Evolutionary conservation across 768 basidiomycete species (phyloP).

Genomic region (Russula vinacea): DNA sequence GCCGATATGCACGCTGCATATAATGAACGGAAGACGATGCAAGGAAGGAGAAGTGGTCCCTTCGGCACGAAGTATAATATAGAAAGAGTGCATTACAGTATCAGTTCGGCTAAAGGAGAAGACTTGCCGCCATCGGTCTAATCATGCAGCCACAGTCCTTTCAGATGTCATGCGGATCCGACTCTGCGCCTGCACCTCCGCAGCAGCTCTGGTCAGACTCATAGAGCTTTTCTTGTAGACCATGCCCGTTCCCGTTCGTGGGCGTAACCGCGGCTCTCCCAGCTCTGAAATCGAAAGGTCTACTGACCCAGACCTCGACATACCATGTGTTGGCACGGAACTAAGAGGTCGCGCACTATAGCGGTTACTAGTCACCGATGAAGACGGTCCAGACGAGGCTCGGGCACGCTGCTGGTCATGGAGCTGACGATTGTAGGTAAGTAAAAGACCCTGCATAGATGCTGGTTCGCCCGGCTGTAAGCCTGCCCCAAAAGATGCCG

Average conservation of each 20-base stretch:
- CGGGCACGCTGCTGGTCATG: slow-evolving; percentile 29
- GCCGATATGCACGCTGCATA: slow-evolving; percentile 24
- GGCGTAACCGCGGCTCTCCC: slow-evolving; percentile 22
- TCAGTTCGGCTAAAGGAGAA: neutral
- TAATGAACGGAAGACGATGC: slow-evolving; percentile 19
- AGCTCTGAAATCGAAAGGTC: slow-evolving; percentile 3
- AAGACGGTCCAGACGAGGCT: slow-evolving; percentile 16
- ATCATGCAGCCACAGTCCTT: slow-evolving; percentile 10
- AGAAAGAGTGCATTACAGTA: slow-evolving; percentile 13
- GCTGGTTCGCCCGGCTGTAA: slow-evolving; percentile 27
- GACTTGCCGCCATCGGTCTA: neutral
- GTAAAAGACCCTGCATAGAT: slow-evolving; percentile 24
- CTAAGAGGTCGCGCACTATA: slow-evolving; percentile 12
- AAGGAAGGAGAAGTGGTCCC: slow-evolving; percentile 7
- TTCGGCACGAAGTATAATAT: neutral
- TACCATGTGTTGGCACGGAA: neutral
- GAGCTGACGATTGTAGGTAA: slow-evolving; percentile 29
- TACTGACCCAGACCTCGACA: slow-evolving; percentile 17
- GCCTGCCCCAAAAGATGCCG: slow-evolving; percentile 11
- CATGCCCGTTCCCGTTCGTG: slow-evolving; percentile 31
- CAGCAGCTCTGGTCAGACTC: slow-evolving; percentile 22
- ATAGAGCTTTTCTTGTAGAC: slow-evolving; percentile 28
- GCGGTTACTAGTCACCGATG: neutral
- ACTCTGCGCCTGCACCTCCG: slow-evolving; percentile 28
- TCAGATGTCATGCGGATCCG: slow-evolving; percentile 25